These are phyloP conservation scores for Citrullus colocynthis DNA, from an alignment of 306 rosid genomes.

Conservation along the genomic window DNA sequence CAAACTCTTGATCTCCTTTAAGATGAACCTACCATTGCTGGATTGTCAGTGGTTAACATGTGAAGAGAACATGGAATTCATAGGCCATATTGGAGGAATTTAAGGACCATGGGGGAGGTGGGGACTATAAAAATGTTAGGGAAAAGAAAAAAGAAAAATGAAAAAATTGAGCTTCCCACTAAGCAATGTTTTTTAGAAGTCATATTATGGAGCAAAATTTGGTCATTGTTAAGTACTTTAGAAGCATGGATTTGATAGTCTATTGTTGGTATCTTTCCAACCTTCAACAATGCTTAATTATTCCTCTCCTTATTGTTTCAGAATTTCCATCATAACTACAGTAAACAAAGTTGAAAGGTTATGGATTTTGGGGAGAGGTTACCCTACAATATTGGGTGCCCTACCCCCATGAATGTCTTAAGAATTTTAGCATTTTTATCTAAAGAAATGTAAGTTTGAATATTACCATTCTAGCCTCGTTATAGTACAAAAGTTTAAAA, in stretches of 20 bases:
- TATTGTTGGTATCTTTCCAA: constrained; percentile 30
- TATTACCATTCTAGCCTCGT: neutral
- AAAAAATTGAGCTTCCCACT: neutral
- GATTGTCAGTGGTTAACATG: constrained; percentile 8
- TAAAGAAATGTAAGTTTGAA: neutral
- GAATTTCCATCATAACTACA: neutral
- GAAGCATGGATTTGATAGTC: constrained; percentile 69
- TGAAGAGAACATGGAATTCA: constrained; percentile 6
- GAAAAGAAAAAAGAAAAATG: too few species aligned
- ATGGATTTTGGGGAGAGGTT: neutral
- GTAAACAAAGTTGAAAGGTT: neutral
- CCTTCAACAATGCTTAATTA: constrained; percentile 10
- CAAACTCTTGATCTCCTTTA: neutral
- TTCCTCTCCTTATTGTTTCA: constrained; percentile 9
- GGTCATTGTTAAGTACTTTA: constrained; percentile 26
- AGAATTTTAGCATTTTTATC: neutral
- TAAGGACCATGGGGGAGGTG: constrained; percentile 6
- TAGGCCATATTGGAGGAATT: neutral
- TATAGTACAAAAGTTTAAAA: too few species aligned
- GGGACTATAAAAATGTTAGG: neutral
- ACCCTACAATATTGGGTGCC: neutral
- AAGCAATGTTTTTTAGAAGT: constrained; percentile 27
- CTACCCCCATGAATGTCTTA: neutral
- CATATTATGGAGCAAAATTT: constrained; percentile 16
- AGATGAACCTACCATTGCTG: constrained; percentile 13